Base-by-base conservation (phyloP, 306 rosid genomes). In the Datisca glomerata region DNA sequence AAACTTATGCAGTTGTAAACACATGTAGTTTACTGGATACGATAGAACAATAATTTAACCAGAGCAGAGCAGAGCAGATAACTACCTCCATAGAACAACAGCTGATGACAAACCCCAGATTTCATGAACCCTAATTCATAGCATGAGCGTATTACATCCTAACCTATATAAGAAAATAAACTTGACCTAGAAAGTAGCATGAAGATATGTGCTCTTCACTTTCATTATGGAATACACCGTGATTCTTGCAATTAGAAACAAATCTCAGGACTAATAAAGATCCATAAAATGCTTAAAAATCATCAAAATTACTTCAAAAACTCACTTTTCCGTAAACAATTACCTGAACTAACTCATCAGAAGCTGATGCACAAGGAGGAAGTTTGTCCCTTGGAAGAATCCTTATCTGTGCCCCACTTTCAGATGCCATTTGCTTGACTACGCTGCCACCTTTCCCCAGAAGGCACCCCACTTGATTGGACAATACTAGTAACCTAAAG, bases 381-480 rank as follows among this genome's bases (percentile, higher is more conserved):
- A 84, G 77, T 57, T 91, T 81, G 51, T 84, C 96, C 62, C 69
- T 69, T 0, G 98, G 82, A 69, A 84, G 78, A 43, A 91, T 84
- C 45, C 92, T 69, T 55, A 84, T 80, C 43, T 84, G 96, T 7
- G 94, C 94, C 45, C 92, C 94, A 14, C 93, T 91, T n/a, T 80
- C 94, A 16, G 80, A 66, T 22, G 95, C 55, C 92, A 84, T 78
- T 53, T 68, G 73, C 68, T 80, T 91, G 61, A 80, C 74, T 47
- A 84, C 94, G 21, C 92, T 68, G 34, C 98, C 98, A 66, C 91
- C 95, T 60, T 74, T 89, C 18, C 98, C 95, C 59, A 89, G 46
- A 48, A 89, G 33, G 75, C 95, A 89, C 10, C 98, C 98, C 43
- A 83, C 83, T 65, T 91, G 94, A 56, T 49, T 64, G 15, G 94